Percentiles rank a stretch among this genome's conserved stretches.
Conservation (phyloP, 768 basidiomycete genomes). For the Auricularia sp. region DNA sequence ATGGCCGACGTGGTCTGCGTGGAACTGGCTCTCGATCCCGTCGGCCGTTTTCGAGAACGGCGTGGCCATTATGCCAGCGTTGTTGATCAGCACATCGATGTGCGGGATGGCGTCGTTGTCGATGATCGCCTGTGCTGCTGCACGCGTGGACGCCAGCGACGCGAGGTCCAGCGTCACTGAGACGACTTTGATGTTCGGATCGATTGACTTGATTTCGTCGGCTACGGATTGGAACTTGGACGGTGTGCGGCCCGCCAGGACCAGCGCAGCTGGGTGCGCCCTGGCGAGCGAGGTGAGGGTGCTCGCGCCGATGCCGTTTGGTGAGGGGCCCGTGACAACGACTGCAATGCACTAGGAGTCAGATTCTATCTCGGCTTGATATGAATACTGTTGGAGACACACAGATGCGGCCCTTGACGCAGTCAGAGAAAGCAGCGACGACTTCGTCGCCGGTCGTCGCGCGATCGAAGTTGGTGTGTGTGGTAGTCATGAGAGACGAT, state of each 20-base stretch:
- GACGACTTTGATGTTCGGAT: not conserved
- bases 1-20: constrained; percentile 29
- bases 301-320: too few relatives aligned
- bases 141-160: not conserved
- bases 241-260: not conserved
- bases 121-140: constrained; percentile 6
- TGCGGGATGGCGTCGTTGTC: not conserved
- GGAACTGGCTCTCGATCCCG: constrained; percentile 13
- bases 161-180: not conserved
- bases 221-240: not conserved
- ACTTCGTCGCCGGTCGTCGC: not conserved
- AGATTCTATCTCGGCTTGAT: not conserved
- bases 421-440: not conserved
- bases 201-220: not conserved
- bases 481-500: not conserved
- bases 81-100: constrained; percentile 7
- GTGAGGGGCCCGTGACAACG: not conserved
- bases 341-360: not conserved
- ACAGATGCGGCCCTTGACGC: not conserved
- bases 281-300: too few relatives aligned
- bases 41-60: not conserved
- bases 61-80: constrained; percentile 2
- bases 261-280: too few relatives aligned
- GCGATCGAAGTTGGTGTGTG: not conserved
- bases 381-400: not conserved